These are phyloP conservation scores for Fusarium decemcellulare DNA, from an alignment of 2,329 filamentous ascomycete species.

Conservation along the genomic window DNA sequence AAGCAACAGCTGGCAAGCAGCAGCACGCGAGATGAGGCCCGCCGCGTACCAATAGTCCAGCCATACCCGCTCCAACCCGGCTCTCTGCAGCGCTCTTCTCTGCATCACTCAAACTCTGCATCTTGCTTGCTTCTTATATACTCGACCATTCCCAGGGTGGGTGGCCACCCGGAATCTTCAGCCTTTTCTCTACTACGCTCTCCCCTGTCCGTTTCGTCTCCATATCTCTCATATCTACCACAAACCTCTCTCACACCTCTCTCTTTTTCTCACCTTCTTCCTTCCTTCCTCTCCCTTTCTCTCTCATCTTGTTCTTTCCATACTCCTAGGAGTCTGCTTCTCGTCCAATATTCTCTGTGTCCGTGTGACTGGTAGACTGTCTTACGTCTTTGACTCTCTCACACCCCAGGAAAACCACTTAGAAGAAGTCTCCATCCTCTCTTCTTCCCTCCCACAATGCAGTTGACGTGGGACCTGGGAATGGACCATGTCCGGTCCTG, in stretches of 20 bases:
- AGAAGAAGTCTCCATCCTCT: constrained; percentile 15
- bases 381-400: constrained; percentile 12
- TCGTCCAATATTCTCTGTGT: neutral
- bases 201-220: constrained; percentile 29
- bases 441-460: constrained; percentile 37
- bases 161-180: constrained; percentile 38
- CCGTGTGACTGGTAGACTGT: neutral
- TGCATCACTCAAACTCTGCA: constrained; percentile 36
- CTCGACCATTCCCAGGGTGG: constrained; percentile 38
- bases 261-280: constrained; percentile 16
- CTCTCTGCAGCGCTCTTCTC: constrained; percentile 34
- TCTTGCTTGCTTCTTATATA: constrained; percentile 46
- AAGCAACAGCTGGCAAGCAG: constrained; percentile 23
- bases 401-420: constrained; percentile 17
- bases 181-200: constrained; percentile 35
- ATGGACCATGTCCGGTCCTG: constrained; percentile 49
- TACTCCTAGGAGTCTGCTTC: neutral
- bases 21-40: constrained; percentile 45
- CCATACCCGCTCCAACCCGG: constrained; percentile 44
- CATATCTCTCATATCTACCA: constrained; percentile 31
- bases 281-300: constrained; percentile 8
- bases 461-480: constrained; percentile 47
- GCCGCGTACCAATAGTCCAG: constrained; percentile 41
- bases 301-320: constrained; percentile 3
- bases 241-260: constrained; percentile 27